These are phyloP conservation scores for Aspergillus sp. DNA, from an alignment of 2,329 filamentous ascomycete species.

Conservation along the genomic window DNA sequence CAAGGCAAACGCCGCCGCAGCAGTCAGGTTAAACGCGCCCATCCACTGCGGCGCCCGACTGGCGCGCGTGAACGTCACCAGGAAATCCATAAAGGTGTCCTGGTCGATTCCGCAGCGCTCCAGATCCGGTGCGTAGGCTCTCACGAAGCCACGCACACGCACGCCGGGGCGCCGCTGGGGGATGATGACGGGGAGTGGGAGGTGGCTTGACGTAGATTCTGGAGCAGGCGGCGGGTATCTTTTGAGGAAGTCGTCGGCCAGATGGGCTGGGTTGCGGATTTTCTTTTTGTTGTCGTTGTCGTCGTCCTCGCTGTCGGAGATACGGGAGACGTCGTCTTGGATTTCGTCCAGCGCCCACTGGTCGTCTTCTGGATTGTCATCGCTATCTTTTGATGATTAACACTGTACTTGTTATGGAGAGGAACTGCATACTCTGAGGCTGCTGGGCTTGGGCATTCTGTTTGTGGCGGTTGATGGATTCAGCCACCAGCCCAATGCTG, in stretches of 20 bases:
- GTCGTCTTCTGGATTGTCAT: neutral
- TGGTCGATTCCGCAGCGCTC: conserved; percentile 1
- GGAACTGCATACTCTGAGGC: neutral
- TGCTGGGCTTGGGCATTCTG: neutral
- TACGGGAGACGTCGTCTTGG: neutral
- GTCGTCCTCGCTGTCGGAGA: neutral
- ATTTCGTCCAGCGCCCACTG: neutral
- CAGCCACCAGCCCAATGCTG: neutral
- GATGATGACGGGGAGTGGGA: conserved; percentile 3
- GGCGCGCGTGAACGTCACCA: neutral
- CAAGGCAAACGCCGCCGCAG: neutral
- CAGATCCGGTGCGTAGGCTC: conserved; percentile 8
- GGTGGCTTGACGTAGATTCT: neutral
- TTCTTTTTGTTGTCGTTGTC: neutral
- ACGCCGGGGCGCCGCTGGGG: conserved; percentile 8
- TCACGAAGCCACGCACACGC: conserved; percentile 5
- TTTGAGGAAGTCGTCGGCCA: neutral
- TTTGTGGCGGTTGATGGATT: neutral
- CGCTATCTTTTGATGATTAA: neutral
- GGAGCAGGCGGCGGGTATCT: neutral
- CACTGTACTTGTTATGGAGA: neutral
- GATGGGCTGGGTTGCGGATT: neutral
- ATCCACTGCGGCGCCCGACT: neutral
- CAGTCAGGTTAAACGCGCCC: neutral
- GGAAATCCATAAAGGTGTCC: neutral